Evolutionary conservation across 768 basidiomycete species (phyloP).

Genomic region (Lactarius vividus): DNA sequence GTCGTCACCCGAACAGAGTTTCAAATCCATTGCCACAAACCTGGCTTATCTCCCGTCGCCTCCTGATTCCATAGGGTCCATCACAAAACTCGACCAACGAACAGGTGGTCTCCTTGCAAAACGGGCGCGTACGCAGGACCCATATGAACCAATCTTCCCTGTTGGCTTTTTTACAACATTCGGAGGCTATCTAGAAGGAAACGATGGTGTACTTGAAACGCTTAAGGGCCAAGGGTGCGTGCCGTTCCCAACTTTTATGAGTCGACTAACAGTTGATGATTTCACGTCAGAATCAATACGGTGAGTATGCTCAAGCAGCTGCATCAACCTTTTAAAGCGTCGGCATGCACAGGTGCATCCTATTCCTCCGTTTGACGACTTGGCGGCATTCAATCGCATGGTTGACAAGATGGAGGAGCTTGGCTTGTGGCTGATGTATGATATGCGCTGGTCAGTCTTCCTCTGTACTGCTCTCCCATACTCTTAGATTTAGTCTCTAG

Average conservation of each 20-base stretch:
- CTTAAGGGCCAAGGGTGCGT: constrained; percentile 57
- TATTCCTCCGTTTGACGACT: constrained; percentile 61
- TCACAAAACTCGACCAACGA: constrained; percentile 49
- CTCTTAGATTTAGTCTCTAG: constrained; percentile 25
- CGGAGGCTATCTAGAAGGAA: constrained; percentile 50
- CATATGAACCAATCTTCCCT: constrained; percentile 50
- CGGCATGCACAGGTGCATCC: constrained; percentile 54
- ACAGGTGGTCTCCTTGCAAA: constrained; percentile 45
- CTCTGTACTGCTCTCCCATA: neutral
- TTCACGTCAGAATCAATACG: constrained; percentile 38
- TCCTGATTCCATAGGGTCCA: constrained; percentile 35
- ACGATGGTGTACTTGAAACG: constrained; percentile 51
- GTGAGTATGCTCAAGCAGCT: constrained; percentile 33
- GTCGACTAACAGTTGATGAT: constrained; percentile 2
- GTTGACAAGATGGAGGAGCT: constrained; percentile 71
- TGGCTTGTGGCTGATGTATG: constrained; percentile 74
- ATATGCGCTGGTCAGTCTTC: constrained; percentile 58
- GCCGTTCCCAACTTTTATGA: constrained; percentile 2
- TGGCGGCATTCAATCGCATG: constrained; percentile 54
- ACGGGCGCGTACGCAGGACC: constrained; percentile 30
- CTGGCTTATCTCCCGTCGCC: constrained; percentile 44
- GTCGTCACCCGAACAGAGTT: constrained; percentile 32
- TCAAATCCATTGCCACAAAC: constrained; percentile 31
- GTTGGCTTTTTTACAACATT: constrained; percentile 74
- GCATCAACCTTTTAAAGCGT: neutral